Evolutionary conservation across 495 filamentous ascomycete species (phyloP).

Genomic region (Daldinia bambusicola): DNA sequence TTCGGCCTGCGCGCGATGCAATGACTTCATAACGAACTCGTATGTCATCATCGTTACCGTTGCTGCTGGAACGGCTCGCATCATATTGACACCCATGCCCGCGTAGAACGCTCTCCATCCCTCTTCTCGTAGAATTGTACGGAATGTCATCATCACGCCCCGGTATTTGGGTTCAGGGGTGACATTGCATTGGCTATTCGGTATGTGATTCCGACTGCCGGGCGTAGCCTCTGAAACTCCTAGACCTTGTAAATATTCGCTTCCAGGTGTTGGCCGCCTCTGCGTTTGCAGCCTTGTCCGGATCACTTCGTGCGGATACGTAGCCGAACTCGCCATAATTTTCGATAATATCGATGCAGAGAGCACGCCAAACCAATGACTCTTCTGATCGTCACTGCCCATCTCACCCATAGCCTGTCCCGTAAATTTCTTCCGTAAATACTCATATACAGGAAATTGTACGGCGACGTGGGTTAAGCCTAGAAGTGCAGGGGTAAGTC

Average conservation of each 20-base stretch:
- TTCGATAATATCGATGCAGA: conserved; percentile 95
- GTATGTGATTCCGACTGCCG: conserved; percentile 46
- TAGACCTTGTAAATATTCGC: conserved; percentile 72
- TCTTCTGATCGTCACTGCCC: conserved; percentile 48
- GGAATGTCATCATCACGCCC: conserved; percentile 83
- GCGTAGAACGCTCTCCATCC: conserved; percentile 98
- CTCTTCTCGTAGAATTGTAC: conserved; percentile 87
- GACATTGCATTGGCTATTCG: conserved; percentile 38
- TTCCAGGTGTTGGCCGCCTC: conserved; percentile 67
- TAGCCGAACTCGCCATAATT: conserved; percentile 91
- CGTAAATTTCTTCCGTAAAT: conserved; percentile 88
- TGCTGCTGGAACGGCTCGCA: conserved; percentile 92
- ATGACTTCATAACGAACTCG: conserved; percentile 77
- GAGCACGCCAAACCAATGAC: conserved; percentile 73
- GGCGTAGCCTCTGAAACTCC: conserved; percentile 51
- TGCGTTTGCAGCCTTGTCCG: conserved; percentile 91
- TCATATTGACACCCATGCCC: conserved; percentile 97
- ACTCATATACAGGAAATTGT: conserved; percentile 97
- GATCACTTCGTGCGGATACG: conserved; percentile 97
- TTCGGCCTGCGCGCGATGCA: conserved; percentile 50
- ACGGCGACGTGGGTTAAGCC: conserved; percentile 96
- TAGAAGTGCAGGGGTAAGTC: conserved; percentile 88
- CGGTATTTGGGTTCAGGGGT: conserved; percentile 71
- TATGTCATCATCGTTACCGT: conserved; percentile 98
- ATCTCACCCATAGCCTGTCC: conserved; percentile 81